A percentile compares a stretch with the other conserved stretches of the same genome.
phyloP scores from a whole-genome alignment of 345 rosid species.

The Toxicodendron radicans region DNA sequence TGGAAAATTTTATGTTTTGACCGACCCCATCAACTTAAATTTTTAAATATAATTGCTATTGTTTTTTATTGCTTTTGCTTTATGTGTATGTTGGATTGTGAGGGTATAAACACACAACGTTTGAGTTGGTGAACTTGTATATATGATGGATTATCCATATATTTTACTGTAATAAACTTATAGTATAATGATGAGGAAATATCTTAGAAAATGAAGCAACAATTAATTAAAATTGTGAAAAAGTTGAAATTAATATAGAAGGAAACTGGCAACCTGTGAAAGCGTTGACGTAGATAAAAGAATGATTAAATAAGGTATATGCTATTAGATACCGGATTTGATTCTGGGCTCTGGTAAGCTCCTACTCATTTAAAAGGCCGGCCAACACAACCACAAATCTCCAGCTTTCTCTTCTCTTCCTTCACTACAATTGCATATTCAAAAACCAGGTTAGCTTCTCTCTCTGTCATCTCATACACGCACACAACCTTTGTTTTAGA shows the following conservation, averaged over 20 bases:
- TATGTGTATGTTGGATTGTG: too few relatives aligned
- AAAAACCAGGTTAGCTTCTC: constrained; percentile 10
- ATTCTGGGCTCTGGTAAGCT: neutral
- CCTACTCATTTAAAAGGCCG: neutral
- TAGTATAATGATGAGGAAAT: neutral
- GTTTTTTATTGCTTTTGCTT: too few relatives aligned
- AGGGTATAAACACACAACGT: too few relatives aligned
- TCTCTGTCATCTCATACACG: neutral
- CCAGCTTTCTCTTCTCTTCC: neutral
- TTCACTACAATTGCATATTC: neutral
- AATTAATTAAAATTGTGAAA: too few relatives aligned
- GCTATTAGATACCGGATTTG: constrained; percentile 5
- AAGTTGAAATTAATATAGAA: too few relatives aligned
- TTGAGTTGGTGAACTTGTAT: too few relatives aligned
- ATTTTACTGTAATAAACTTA: neutral
- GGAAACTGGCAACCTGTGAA: neutral
- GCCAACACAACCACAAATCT: constrained; percentile 2
- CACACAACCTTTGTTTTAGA: neutral
- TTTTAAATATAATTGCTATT: too few relatives aligned
- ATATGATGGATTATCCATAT: too few relatives aligned
- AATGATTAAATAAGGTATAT: neutral
- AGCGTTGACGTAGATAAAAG: constrained; percentile 9
- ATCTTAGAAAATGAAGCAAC: neutral
- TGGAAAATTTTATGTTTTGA: too few relatives aligned
- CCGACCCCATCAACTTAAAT: too few relatives aligned